Evolutionary conservation across 2,329 filamentous ascomycete genomes (phyloP), one percentile per base, ranked within the genome.

Genomic region (Exserohilum rostratum): DNA sequence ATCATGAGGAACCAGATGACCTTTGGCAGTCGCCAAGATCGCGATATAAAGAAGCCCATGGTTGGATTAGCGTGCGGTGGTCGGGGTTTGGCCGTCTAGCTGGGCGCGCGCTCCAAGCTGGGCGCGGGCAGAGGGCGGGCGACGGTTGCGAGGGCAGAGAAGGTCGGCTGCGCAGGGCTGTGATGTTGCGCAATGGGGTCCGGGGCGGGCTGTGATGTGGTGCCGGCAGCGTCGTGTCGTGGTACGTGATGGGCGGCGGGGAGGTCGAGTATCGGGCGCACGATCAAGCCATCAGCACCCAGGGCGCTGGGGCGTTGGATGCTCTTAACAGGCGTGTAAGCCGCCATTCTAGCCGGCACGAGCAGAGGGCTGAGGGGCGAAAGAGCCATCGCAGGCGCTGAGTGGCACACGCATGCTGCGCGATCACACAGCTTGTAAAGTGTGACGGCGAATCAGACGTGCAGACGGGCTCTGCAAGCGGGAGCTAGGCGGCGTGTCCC

Each of bases 1-100:
- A 84, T 67, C 78, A 93, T 84, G 60, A 90, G 78, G 44, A 72
- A 79, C 58, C 81, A 77, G 62, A 86, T 75, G 58, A 81, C 57
- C 60, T 78, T 80, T 37, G 81, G 80, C 25, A 81, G 75, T 50
- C 81, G 80, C 79, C 85, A 86, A 67, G 79, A 75, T 65, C 78
- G 79, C 17, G 84, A 81, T 50, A 86, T 44, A 76, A 85, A 59
- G 83, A 87, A 63, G 25, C 45, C 62, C 69, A 71, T 71, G 37
- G 39, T 58, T 62, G 33, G 34, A 15, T 27, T 15, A n/a, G 30
- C 22, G 29, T 45, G 45, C 37, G 34, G 50, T 55, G 55, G 45
- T 38, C 34, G 35, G 34, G 27, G 11, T 30, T 17, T 30, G 34
- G 46, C 27, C 30, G 34, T 47, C 15, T 50, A 39, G 15, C n/a